Base-by-base conservation (phyloP, 2,329 filamentous ascomycete species). In the Acarospora socialis region DNA sequence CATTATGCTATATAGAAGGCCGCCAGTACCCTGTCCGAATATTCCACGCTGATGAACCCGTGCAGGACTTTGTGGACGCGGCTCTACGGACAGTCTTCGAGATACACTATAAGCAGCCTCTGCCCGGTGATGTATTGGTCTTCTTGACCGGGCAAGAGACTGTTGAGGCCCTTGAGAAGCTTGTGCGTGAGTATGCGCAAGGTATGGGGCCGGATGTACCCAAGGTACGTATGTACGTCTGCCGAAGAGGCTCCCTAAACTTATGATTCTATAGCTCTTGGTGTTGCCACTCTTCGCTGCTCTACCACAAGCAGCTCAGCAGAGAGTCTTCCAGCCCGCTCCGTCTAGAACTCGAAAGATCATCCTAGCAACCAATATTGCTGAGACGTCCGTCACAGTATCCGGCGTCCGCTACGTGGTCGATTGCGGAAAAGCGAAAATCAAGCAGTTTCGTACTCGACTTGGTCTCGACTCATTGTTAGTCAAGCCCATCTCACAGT, bases 361-460 rank as follows among this genome's bases (percentile, higher is more conserved):
- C 8, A 84, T 98, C 0, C 62, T 98, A 1, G 78, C 86, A 0
- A 98, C 90, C 9, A 98, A 98, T 48, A 95, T 98, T 46, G 90
- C 90, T n/a, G 90, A 98, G 54, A 95, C 90, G 0, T 95, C 90
- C 1, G 81, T 98, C 37, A 98, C 90, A 0, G 86, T 98, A 0
- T 80, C 87, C 0, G 90, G 90, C 2, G 84, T 98, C 5, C 73
- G 82, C 4, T 90, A 80, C 45, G 87, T 98, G 7, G 69, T 98
- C 13, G 90, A 98, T 50, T 81, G 81, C 34, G 90, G 90, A 27
- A 94, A 94, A 48, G 81, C 81, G 6, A 98, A 98, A 52, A 70
- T 92, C 42, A 94, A 94, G 56, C 80, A 92, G 43, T 98, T 84
- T 51, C 77, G 86, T 9, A 72, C 79, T 10, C 70, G 77, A 1